A percentile compares a stretch with the other conserved stretches of the same genome.
phyloP scores from a whole-genome alignment of 2,329 filamentous ascomycete species.

The Penicillium sclerotiorum region DNA sequence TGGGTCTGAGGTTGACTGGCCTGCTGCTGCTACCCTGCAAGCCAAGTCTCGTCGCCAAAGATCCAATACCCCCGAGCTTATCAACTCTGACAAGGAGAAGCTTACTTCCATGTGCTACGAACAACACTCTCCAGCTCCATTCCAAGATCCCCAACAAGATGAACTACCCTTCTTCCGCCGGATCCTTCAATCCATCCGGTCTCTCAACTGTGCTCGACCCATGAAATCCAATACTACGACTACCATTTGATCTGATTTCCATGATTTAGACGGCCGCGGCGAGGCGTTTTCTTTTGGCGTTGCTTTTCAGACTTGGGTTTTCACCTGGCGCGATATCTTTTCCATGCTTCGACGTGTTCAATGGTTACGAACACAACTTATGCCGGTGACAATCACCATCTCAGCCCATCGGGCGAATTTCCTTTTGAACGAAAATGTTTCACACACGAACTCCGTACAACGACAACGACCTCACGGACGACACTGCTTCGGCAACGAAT shows the following conservation, averaged over 20 bases:
- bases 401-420: background rate
- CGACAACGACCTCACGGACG: conserved; percentile 6
- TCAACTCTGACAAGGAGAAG: conserved; percentile 30
- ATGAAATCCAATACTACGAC: conserved; percentile 19
- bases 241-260: conserved; percentile 21
- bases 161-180: conserved; percentile 21
- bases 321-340: conserved; percentile 9
- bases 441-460: conserved; percentile 1
- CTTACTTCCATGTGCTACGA: conserved; percentile 36
- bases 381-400: background rate
- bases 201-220: conserved; percentile 21
- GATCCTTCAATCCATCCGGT: conserved; percentile 24
- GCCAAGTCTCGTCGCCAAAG: conserved; percentile 37
- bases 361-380: conserved; percentile 16
- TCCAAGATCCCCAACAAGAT: conserved; percentile 19
- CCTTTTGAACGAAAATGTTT: background rate
- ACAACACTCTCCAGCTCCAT: conserved; percentile 27
- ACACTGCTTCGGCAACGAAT: background rate
- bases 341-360: conserved; percentile 14
- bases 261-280: conserved; percentile 3
- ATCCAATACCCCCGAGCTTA: conserved; percentile 31
- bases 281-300: conserved; percentile 18
- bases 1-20: conserved; percentile 35
- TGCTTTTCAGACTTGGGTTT: conserved; percentile 3
- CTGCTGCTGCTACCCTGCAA: conserved; percentile 40